Conservation (phyloP, 768 basidiomycete species). For the Pulveroboletus ravenelii region DNA sequence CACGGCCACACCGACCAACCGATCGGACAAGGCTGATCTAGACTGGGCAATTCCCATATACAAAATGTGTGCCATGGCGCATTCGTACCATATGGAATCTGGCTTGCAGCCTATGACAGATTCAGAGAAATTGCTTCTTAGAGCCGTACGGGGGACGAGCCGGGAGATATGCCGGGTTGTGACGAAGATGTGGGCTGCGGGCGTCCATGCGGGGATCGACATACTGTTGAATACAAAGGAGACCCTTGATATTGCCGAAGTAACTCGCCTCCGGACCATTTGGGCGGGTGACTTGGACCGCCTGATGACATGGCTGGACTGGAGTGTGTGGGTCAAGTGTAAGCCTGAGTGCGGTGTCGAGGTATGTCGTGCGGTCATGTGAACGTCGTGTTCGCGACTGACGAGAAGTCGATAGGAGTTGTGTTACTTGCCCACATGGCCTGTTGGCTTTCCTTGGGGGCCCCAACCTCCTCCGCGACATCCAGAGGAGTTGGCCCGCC, state of each 20-base stretch:
- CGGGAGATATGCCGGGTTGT: slow-evolving; percentile 45
- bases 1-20: slow-evolving; percentile 4
- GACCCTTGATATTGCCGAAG: background rate
- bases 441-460: too few relatives aligned
- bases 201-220: slow-evolving; percentile 22
- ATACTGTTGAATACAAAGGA: background rate
- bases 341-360: too few relatives aligned
- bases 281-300: slow-evolving; percentile 35
- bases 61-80: slow-evolving; percentile 26
- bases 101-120: background rate
- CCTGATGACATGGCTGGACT: slow-evolving; percentile 50
- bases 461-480: too few relatives aligned
- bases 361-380: too few relatives aligned
- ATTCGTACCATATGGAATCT: slow-evolving; percentile 15
- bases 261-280: slow-evolving; percentile 7
- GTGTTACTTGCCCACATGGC: too few relatives aligned
- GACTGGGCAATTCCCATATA: slow-evolving; percentile 32
- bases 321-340: slow-evolving; percentile 41
- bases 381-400: too few relatives aligned
- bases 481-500: too few relatives aligned
- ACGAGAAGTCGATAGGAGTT: too few relatives aligned
- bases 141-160: slow-evolving; percentile 30
- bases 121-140: slow-evolving; percentile 16
- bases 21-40: background rate
- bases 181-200: slow-evolving; percentile 42